Conservation (phyloP, 176 grass and related monocot species). For the Echinochloa phyllopogon region DNA sequence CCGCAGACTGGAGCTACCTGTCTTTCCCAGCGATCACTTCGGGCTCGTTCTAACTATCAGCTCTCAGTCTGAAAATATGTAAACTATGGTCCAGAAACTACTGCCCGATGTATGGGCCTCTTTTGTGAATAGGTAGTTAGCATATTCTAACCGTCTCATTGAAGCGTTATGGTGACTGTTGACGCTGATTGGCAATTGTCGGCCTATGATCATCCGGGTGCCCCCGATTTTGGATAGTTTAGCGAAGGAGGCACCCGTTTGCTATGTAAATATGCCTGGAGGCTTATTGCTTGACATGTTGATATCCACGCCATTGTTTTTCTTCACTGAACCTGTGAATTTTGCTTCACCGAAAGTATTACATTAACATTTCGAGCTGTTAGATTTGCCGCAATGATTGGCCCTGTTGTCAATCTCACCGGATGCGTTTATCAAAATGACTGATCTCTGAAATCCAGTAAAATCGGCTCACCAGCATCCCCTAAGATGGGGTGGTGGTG, state of each 20-base stretch:
- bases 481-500: neutral
- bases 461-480: neutral
- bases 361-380: neutral
- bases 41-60: slow-evolving; percentile 71
- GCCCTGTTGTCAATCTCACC: neutral
- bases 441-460: too few relatives aligned
- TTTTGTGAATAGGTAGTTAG: slow-evolving; percentile 24
- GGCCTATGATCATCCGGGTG: neutral
- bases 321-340: neutral
- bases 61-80: slow-evolving; percentile 45
- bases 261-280: neutral
- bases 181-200: neutral
- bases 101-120: slow-evolving; percentile 26
- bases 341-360: neutral
- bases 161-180: neutral
- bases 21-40: slow-evolving; percentile 89
- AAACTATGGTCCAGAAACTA: slow-evolving; percentile 52
- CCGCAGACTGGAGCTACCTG: slow-evolving; percentile 55
- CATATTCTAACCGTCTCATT: neutral
- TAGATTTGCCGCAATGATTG: neutral
- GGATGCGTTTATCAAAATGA: neutral
- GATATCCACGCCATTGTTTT: neutral
- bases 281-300: neutral
- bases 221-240: slow-evolving; percentile 3
- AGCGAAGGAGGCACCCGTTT: neutral